Evolutionary conservation across 1,284 basidiomycete species (phyloP), one percentile per base, ranked within the genome.

Genomic region (Cutaneotrichosporon sp.): DNA sequence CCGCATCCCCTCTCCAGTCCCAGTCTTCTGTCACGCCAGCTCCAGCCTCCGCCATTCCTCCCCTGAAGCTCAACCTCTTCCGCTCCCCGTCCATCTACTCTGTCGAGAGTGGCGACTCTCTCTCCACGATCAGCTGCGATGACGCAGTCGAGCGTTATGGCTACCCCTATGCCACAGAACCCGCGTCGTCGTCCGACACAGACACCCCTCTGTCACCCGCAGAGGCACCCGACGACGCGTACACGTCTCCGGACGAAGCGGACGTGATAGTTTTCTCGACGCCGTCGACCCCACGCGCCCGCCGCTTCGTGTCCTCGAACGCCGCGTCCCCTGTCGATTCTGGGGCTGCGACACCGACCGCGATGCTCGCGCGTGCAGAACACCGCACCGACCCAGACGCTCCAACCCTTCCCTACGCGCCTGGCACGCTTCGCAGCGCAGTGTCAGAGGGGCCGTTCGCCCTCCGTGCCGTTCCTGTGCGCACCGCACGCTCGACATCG

Each of bases 61-160:
- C 72, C 0, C 60, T 78, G 52, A 65, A 76, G 52, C 67, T 77
- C 53, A 74, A 77, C 57, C 67, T 78, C 27, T 78, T 78, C 59
- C 70, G 75, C 16, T 67, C 70, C 5, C 64, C 67, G 14, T 74
- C 71, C 11, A 59, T 75, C 50, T 74, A 73, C 60, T 77, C 75
- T 10, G 66, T 75, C 59, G 71, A 73, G 46, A 66, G 64, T 56
- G 54, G 49, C 42, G 60, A 66, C 33, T 45, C 51, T 2, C 34
- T 56, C 14, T 59, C 57, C 16, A 34, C 56, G 36, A 18, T 52
- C 10, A 58, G 46, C 16, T 45, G 49, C 4, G 54, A 60, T 7
- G 49, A 52, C 38, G 33, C n/a, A 29, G 9, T 16, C 7, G 34
- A 27, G 7, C 38, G 18, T 18, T 33, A 51, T 36, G 53, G 22